phyloP scores from a whole-genome alignment of 179 eudicot species.

The Dionaea muscipula region DNA sequence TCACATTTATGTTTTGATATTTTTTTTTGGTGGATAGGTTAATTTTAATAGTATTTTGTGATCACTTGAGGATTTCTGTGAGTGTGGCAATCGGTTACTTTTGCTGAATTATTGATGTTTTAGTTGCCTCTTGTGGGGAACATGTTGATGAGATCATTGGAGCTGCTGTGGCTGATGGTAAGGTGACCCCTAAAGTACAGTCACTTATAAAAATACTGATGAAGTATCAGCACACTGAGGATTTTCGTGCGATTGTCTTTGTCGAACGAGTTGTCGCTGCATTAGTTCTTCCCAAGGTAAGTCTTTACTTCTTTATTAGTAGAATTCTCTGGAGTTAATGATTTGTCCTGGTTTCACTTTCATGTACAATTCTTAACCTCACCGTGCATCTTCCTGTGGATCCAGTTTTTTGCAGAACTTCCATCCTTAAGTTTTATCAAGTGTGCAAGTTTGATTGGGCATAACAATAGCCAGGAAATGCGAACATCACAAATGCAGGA shows the following conservation, averaged over 20 bases:
- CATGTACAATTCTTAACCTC: background rate
- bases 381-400: background rate
- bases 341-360: slow-evolving; percentile 1
- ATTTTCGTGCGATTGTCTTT: slow-evolving; percentile 90
- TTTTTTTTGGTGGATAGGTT: too few species aligned
- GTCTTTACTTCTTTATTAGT: slow-evolving; percentile 2
- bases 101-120: background rate
- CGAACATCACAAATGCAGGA: slow-evolving; percentile 94
- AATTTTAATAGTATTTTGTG: background rate
- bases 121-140: slow-evolving; percentile 96
- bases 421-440: slow-evolving; percentile 77
- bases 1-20: too few species aligned
- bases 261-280: slow-evolving; percentile 97
- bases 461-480: slow-evolving; percentile 96
- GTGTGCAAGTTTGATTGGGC: slow-evolving; percentile 91
- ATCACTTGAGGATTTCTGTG: background rate
- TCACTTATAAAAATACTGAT: slow-evolving; percentile 77
- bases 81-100: background rate
- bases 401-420: slow-evolving; percentile 90
- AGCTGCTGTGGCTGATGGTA: slow-evolving; percentile 99
- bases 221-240: slow-evolving; percentile 80
- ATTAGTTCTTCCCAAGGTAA: slow-evolving; percentile 96
- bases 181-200: slow-evolving; percentile 96
- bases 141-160: slow-evolving; percentile 92
- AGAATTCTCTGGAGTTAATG: background rate